A percentile compares a stretch with the other conserved stretches of the same genome.
phyloP scores from a whole-genome alignment of 1,139 yeast genomes.

The Insectozyma bohioensis region DNA sequence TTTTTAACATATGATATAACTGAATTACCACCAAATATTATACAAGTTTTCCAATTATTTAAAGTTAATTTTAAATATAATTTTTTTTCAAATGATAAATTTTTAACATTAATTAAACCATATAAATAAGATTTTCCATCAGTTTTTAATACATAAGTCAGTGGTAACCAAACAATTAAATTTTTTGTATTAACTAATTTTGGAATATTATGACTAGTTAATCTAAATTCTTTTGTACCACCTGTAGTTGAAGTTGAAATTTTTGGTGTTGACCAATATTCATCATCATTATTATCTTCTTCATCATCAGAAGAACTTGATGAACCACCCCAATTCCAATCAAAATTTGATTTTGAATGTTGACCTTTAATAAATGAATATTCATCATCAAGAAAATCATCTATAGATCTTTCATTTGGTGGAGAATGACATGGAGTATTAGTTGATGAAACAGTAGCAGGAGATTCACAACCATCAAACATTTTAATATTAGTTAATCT shows the following conservation, averaged over 20 bases:
- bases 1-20: conserved; percentile 26
- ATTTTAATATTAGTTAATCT: conserved; percentile 37
- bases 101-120: conserved; percentile 37
- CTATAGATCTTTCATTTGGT: conserved; percentile 19
- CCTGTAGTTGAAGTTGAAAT: conserved; percentile 1
- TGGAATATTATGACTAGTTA: conserved; percentile 15
- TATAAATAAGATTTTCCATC: conserved; percentile 14
- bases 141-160: conserved; percentile 15
- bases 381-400: conserved; percentile 18
- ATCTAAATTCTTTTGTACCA: conserved; percentile 12
- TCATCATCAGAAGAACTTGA: conserved; percentile 13
- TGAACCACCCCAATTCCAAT: conserved; percentile 14
- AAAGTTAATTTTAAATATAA: conserved; percentile 37
- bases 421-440: conserved; percentile 39
- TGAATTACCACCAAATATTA: conserved; percentile 25
- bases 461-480: conserved; percentile 45
- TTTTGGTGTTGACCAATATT: conserved; percentile 14
- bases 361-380: conserved; percentile 15
- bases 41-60: conserved; percentile 37
- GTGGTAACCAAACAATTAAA: conserved; percentile 11
- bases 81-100: conserved; percentile 39
- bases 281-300: conserved; percentile 13
- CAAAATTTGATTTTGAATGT: conserved; percentile 14
- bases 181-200: conserved; percentile 6
- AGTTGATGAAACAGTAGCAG: conserved; percentile 35